These are phyloP conservation scores for Tulasnella sp. DNA, from an alignment of 768 basidiomycete genomes.

Conservation along the genomic window DNA sequence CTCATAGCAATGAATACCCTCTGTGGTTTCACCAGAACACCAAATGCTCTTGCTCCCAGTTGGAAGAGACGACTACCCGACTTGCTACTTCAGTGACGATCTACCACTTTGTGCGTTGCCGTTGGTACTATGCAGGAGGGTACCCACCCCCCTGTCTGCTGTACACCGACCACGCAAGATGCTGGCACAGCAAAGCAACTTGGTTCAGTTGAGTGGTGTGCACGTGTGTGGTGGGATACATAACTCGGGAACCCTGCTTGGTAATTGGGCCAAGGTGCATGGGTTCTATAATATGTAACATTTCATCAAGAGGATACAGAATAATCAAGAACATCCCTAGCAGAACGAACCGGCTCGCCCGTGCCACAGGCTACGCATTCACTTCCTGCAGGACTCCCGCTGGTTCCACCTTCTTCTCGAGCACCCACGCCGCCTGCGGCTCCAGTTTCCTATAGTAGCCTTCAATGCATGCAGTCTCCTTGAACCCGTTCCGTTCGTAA, in stretches of 20 bases:
- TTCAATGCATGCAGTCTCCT: slow-evolving; percentile 47
- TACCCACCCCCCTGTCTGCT: slow-evolving; percentile 16
- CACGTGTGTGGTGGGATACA: background rate
- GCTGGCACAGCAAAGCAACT: slow-evolving; percentile 42
- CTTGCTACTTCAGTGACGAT: slow-evolving; percentile 58
- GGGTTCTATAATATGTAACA: background rate
- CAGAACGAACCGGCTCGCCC: background rate
- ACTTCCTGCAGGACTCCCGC: background rate
- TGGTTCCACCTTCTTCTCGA: slow-evolving; percentile 33
- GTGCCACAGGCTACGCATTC: slow-evolving; percentile 1
- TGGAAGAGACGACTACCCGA: slow-evolving; percentile 55
- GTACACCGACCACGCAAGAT: slow-evolving; percentile 38
- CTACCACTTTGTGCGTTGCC: slow-evolving; percentile 44
- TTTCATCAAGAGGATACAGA: background rate
- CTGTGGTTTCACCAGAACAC: slow-evolving; percentile 81
- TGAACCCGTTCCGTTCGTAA: slow-evolving; percentile 76
- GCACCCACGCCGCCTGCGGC: slow-evolving; percentile 77
- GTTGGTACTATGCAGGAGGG: background rate
- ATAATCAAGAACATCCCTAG: background rate
- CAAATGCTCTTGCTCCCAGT: slow-evolving; percentile 55
- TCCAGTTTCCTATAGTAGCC: slow-evolving; percentile 84
- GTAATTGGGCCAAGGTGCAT: background rate
- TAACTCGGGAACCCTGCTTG: too few species aligned
- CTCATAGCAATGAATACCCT: slow-evolving; percentile 79
- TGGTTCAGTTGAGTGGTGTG: slow-evolving; percentile 21